Conservation (phyloP, 2,329 filamentous ascomycete genomes). For the Pestalotiopsis sp. region DNA sequence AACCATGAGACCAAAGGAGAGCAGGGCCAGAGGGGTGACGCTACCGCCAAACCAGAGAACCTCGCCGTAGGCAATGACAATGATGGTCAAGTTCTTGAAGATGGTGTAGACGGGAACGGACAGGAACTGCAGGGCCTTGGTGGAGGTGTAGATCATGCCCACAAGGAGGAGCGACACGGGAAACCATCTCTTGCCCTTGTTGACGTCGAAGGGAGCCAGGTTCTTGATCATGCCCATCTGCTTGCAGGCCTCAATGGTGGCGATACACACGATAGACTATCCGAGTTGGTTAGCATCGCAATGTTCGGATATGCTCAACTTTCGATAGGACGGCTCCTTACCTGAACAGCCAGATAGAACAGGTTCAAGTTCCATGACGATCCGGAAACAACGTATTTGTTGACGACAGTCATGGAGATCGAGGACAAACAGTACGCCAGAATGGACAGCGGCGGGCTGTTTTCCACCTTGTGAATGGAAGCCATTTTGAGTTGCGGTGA, state of each 20-base stretch:
- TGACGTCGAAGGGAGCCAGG: constrained; percentile 76
- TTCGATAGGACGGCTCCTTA: constrained; percentile 45
- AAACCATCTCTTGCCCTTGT: constrained; percentile 96
- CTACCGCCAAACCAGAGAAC: constrained; percentile 97
- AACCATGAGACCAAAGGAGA: constrained; percentile 97
- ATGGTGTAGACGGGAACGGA: constrained; percentile 99
- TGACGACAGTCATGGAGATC: constrained; percentile 99
- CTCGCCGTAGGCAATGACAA: constrained; percentile 97
- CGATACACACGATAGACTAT: constrained; percentile 85
- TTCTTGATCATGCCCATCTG: constrained; percentile 79
- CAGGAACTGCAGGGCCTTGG: constrained; percentile 92
- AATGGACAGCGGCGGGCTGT: constrained; percentile 79
- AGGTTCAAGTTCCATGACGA: constrained; percentile 94
- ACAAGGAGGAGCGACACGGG: constrained; percentile 94
- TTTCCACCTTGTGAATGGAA: constrained; percentile 56
- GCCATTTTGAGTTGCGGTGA: constrained; percentile 36
- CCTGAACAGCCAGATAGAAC: constrained; percentile 90
- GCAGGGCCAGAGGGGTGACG: constrained; percentile 81
- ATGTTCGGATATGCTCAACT: background rate
- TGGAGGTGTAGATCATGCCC: constrained; percentile 98
- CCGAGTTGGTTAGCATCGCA: background rate
- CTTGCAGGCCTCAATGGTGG: constrained; percentile 82
- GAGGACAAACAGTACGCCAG: constrained; percentile 90
- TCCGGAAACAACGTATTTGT: constrained; percentile 97
- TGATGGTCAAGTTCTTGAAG: constrained; percentile 99